phyloP scores from a whole-genome alignment of 345 rosid genomes.

The Pugionium cornutum region DNA sequence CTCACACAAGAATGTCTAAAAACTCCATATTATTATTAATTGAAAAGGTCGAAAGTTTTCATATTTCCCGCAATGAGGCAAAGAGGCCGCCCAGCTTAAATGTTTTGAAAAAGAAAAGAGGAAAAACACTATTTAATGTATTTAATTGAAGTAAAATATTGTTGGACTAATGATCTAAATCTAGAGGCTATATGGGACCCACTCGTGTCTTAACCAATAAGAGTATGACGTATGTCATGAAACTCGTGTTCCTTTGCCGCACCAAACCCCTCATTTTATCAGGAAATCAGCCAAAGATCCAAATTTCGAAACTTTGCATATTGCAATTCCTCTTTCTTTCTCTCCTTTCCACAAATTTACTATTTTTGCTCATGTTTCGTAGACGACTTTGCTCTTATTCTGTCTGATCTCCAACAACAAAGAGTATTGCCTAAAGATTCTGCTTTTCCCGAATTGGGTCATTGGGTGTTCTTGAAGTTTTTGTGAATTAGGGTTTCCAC shows the following conservation, averaged over 20 bases:
- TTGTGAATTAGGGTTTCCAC: slow-evolving; percentile 36
- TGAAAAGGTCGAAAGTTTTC: not conserved
- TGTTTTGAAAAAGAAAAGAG: slow-evolving; percentile 26
- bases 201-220: slow-evolving; percentile 13
- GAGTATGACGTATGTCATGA: slow-evolving; percentile 19
- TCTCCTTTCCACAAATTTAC: not conserved
- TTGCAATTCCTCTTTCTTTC: slow-evolving; percentile 27
- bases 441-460: slow-evolving; percentile 16
- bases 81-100: slow-evolving; percentile 35
- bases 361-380: slow-evolving; percentile 27
- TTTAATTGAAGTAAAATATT: slow-evolving; percentile 14
- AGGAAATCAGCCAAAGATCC: slow-evolving; percentile 28
- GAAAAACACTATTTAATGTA: not conserved
- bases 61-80: slow-evolving; percentile 34
- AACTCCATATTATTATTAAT: not conserved
- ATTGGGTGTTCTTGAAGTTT: not conserved
- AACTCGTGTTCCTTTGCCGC: slow-evolving; percentile 30
- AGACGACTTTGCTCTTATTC: slow-evolving; percentile 14
- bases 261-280: slow-evolving; percentile 39
- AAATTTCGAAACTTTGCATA: slow-evolving; percentile 27
- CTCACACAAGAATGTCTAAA: not conserved
- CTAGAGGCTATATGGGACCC: slow-evolving; percentile 33
- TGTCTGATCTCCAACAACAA: slow-evolving; percentile 34
- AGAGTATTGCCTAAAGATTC: slow-evolving; percentile 18
- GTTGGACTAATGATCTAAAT: slow-evolving; percentile 27